Evolutionary conservation across 257 asterid species (phyloP).

Genomic region (Cynanchum wilfordii): DNA sequence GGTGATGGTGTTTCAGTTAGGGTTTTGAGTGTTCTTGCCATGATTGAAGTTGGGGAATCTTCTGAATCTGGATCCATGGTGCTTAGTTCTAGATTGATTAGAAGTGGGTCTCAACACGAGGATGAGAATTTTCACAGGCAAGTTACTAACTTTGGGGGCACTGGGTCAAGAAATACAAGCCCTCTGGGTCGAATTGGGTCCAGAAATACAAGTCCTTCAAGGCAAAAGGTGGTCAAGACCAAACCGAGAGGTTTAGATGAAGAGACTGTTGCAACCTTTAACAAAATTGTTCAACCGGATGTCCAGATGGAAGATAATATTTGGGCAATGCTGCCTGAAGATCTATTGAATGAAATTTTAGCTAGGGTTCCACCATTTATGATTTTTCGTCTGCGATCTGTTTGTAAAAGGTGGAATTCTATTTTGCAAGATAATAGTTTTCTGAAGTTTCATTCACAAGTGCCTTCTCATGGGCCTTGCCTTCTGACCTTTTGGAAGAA

Average conservation of each 20-base stretch:
- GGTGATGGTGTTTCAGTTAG: conserved; percentile 12
- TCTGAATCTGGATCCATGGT: conserved; percentile 47
- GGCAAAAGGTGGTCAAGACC: conserved; percentile 73
- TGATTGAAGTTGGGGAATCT: conserved; percentile 55
- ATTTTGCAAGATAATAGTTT: conserved; percentile 83
- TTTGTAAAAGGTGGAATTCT: conserved; percentile 93
- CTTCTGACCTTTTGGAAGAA: conserved; percentile 90
- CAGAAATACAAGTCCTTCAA: conserved; percentile 87
- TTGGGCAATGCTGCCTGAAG: conserved; percentile 98
- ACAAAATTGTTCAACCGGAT: conserved; percentile 64
- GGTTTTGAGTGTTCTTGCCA: conserved; percentile 15
- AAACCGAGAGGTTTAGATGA: conserved; percentile 97
- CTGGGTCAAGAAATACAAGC: conserved; percentile 78
- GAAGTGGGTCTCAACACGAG: conserved; percentile 48
- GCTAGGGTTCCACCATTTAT: conserved; percentile 97
- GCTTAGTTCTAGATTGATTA: conserved; percentile 39
- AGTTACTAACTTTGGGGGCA: conserved; percentile 49
- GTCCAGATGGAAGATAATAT: conserved; percentile 91
- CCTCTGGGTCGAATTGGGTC: conserved; percentile 79
- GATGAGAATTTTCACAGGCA: conserved; percentile 58
- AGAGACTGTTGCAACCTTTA: conserved; percentile 69
- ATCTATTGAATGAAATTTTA: conserved; percentile 76
- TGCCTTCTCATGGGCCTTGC: conserved; percentile 96
- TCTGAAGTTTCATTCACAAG: conserved; percentile 88
- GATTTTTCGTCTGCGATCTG: conserved; percentile 86